Percentiles rank a stretch among this genome's conserved stretches.
phyloP scores from a whole-genome alignment of 73 alveolate species.

The Urostyla sp. region DNA sequence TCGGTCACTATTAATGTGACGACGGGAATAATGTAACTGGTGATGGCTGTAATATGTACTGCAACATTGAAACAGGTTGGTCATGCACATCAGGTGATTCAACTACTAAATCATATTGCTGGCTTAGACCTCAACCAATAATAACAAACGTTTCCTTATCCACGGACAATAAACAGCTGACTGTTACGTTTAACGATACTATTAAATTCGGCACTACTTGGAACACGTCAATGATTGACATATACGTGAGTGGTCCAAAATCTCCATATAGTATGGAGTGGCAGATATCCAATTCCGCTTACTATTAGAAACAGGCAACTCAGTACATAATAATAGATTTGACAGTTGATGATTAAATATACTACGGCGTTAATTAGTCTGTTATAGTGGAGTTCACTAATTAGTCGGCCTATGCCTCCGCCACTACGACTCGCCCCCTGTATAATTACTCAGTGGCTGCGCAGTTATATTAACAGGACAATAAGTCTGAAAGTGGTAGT shows the following conservation, averaged over 20 bases:
- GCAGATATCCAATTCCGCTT: neutral
- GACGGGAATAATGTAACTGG: conserved; percentile 19
- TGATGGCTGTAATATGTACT: conserved; percentile 38
- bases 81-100: conserved; percentile 42
- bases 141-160: conserved; percentile 4
- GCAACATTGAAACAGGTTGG: conserved; percentile 36
- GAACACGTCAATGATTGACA: conserved; percentile 20
- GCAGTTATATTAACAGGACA: too few relatives aligned
- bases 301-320: conserved; percentile 25
- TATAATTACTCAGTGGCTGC: conserved; percentile 4
- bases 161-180: neutral
- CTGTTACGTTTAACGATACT: conserved; percentile 27
- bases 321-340: neutral
- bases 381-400: neutral
- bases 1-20: conserved; percentile 1
- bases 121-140: conserved; percentile 14
- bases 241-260: conserved; percentile 29
- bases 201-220: conserved; percentile 1
- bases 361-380: conserved; percentile 4
- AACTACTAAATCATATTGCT: conserved; percentile 29
- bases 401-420: neutral
- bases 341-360: conserved; percentile 2
- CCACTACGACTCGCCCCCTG: conserved; percentile 29
- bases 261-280: conserved; percentile 19
- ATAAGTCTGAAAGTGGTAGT: too few relatives aligned